These are phyloP conservation scores for Epichloe typhina DNA, from an alignment of 2,329 filamentous ascomycete species.

Conservation along the genomic window DNA sequence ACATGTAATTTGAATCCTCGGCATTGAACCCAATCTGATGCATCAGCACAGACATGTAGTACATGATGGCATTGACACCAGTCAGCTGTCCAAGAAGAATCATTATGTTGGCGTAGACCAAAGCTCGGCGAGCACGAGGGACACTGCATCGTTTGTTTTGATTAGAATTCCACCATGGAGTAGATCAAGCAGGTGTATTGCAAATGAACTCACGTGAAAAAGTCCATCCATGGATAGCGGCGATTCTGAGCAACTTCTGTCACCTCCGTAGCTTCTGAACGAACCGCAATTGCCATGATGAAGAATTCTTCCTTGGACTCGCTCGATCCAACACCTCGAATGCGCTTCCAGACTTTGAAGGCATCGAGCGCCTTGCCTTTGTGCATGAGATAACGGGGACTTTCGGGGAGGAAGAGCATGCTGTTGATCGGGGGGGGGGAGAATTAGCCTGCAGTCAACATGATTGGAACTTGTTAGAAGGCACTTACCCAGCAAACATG, in stretches of 20 bases:
- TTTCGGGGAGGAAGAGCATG: conserved; percentile 61
- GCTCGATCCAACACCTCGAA: conserved; percentile 43
- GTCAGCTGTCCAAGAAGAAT: conserved; percentile 58
- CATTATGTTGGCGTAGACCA: conserved; percentile 58
- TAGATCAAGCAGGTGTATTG: neutral
- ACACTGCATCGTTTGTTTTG: conserved; percentile 20
- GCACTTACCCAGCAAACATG: conserved; percentile 22
- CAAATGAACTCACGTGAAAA: conserved; percentile 39
- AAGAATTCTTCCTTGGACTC: conserved; percentile 59
- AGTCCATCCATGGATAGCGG: conserved; percentile 58
- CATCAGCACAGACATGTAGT: conserved; percentile 61
- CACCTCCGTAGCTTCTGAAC: conserved; percentile 40
- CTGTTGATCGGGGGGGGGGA: conserved; percentile 22
- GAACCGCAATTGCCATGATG: conserved; percentile 53
- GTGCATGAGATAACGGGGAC: conserved; percentile 57
- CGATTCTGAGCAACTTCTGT: conserved; percentile 37
- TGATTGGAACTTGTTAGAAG: neutral
- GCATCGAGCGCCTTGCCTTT: conserved; percentile 32
- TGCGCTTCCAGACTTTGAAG: conserved; percentile 59
- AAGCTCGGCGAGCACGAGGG: conserved; percentile 50
- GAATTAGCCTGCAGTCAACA: neutral
- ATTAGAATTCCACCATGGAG: neutral
- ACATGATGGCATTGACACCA: conserved; percentile 57
- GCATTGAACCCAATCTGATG: conserved; percentile 51
- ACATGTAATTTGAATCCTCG: conserved; percentile 57